Base-by-base conservation (phyloP, 306 rosid species). In the Arachis hypogaea region DNA sequence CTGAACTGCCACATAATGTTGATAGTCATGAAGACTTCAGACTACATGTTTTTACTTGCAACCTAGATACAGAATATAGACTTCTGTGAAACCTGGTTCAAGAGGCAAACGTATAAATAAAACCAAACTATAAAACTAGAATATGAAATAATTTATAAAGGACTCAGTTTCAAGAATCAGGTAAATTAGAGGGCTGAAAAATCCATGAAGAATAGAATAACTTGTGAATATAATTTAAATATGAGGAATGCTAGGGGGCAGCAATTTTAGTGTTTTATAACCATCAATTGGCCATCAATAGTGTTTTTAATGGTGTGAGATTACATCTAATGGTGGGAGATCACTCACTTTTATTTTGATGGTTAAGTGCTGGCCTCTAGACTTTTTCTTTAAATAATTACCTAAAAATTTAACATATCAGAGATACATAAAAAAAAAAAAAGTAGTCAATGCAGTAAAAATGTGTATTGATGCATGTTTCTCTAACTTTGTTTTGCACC, bases 91-190 rank as follows among this genome's bases (percentile, higher is more conserved):
- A 22, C 28, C 28, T 22, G 28, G 28, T 22, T 4, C 52, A 43
- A 70, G 73, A 68, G 51, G 28, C 29, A 16, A 56, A 18, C 52
- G 10, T 16, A 30, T 56, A 63, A 43, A 11, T 28, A 46, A 46
- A 11, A 11, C 51, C 38, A 6, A 69, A 28, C 62, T 14, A 38
- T 45, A 51, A 66, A 66, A 7, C 7, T 7, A 8, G 52, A 33
- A 68, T 68, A n/a, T 68, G 60, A 36, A 62, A 73, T 41, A 47
- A 52, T 51, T 63, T 12, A 63, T 38, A 63, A 62, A 51, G 63
- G 49, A 51, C 16, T 51, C 28, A n/a, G 44, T 36, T 12, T 40
- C 41, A 40, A 46, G 44, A 22, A 16, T 49, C 28, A 59, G 58
- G 51, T 29, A 47, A 54, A 49, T 7, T 50, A 16, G 30, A 36